Conservation (phyloP, 2,329 filamentous ascomycete genomes). For the Trichophyton mentagrophytes region DNA sequence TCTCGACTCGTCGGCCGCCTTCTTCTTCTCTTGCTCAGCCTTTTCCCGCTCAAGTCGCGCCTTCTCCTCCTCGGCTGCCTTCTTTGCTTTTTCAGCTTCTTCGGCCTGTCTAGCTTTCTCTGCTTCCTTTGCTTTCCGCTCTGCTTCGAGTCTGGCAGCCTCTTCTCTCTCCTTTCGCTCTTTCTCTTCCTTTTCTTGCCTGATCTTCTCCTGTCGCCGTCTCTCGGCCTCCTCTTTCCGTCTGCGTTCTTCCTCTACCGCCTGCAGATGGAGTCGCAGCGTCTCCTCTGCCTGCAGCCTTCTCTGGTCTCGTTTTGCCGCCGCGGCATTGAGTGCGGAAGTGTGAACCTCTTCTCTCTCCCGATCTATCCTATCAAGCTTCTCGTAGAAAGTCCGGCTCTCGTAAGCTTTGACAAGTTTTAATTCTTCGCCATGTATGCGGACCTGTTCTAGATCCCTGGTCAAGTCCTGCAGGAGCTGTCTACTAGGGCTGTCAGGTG, state of each 20-base stretch:
- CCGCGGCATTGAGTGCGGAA: slow-evolving; percentile 53
- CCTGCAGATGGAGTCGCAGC: slow-evolving; percentile 35
- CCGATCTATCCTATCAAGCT: slow-evolving; percentile 49
- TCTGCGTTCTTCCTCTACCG: slow-evolving; percentile 27
- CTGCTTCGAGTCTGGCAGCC: slow-evolving; percentile 25
- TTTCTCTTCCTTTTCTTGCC: slow-evolving; percentile 27
- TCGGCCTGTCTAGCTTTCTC: slow-evolving; percentile 22
- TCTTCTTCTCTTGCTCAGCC: slow-evolving; percentile 15
- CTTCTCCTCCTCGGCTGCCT: slow-evolving; percentile 24
- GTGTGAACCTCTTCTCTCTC: slow-evolving; percentile 52
- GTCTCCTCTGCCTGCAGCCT: slow-evolving; percentile 43
- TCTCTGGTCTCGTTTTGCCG: slow-evolving; percentile 54
- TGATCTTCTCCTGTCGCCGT: slow-evolving; percentile 23
- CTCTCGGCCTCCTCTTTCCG: slow-evolving; percentile 27
- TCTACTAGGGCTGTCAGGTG: slow-evolving; percentile 27
- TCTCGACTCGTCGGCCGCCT: slow-evolving; percentile 22
- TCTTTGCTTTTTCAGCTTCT: slow-evolving; percentile 23
- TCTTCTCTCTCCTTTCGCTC: slow-evolving; percentile 27
- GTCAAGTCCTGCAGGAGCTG: slow-evolving; percentile 31
- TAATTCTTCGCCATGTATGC: slow-evolving; percentile 31
- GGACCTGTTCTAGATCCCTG: slow-evolving; percentile 29
- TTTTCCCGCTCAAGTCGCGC: slow-evolving; percentile 14
- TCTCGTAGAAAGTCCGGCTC: slow-evolving; percentile 39
- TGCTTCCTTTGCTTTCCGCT: slow-evolving; percentile 34
- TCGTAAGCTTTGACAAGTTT: slow-evolving; percentile 34